Conservation (phyloP, 768 basidiomycete genomes). For the Boletus vermiculosoides region DNA sequence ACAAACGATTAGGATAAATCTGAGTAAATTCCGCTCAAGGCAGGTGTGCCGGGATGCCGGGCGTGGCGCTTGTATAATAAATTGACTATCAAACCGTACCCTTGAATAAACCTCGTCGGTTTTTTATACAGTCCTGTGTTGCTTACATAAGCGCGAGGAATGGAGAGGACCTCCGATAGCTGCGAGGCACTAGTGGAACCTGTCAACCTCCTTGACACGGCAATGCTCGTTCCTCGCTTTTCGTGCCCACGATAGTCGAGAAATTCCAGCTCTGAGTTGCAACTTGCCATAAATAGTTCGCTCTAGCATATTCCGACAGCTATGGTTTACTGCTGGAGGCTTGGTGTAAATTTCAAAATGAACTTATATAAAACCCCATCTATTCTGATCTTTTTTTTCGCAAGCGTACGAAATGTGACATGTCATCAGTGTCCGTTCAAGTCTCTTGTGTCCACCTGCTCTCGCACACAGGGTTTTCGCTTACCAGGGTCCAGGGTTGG, state of each 20-base stretch:
- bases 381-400: neutral
- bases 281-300: neutral
- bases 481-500: conserved; percentile 24
- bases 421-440: neutral
- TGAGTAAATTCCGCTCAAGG: neutral
- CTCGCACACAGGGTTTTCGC: conserved; percentile 10
- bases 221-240: neutral
- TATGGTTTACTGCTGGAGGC: neutral
- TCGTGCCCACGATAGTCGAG: neutral
- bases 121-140: too few species aligned
- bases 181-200: too few species aligned
- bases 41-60: neutral
- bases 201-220: neutral
- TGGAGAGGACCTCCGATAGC: too few species aligned
- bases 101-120: neutral
- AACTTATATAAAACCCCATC: neutral
- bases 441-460: neutral
- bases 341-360: neutral
- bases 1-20: too few species aligned
- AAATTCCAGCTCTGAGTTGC: neutral
- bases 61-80: neutral
- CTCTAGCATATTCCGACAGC: neutral
- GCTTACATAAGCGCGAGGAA: too few species aligned
- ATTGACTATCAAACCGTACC: neutral
- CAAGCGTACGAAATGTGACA: conserved; percentile 1